Base-by-base conservation (phyloP, 441 rosid species). In the Adansonia grandidieri region DNA sequence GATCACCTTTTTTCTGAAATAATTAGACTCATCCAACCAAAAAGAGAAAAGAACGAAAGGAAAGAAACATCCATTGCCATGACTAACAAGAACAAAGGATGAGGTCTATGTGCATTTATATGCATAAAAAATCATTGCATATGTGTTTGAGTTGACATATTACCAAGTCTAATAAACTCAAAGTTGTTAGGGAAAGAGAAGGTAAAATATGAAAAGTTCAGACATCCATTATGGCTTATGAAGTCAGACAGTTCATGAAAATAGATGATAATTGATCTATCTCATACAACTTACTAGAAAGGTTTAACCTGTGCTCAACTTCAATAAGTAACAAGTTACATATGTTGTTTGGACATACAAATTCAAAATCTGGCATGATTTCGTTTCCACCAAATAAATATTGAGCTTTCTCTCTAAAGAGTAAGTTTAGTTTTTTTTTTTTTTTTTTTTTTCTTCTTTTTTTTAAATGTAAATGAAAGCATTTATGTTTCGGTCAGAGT, bases 141-240 rank as follows among this genome's bases (percentile, higher is more conserved):
- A 37, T 40, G 68, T 32, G 11, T 2, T 64, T 37, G 17, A 15
- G 20, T 14, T 37, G 20, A 64, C 68, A 62, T 28, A 67, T 67
- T 44, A 67, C 32, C 72, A 19, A 68, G n/a, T 50, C 60, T 50
- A 50, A 70, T 24, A 48, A 70, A 70, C 74, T 70, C 53, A 17
- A 50, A 70, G 74, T 24, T 70, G 9, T 20, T 47, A 11, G 1
- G 13, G 44, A 50, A 7, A 9, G 45, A 51, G 13, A 40, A 8
- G 24, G 13, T 24, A 65, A 65, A 65, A n/a, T 2, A 15, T 3
- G 70, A 40, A n/a, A 51, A 71, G 7, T 10, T 24, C 8, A 50
- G 60, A 48, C 20, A 50, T 11, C 58, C 44, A 50, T 69, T 48
- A 14, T 13, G 40, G 40, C 64, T 61, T 58, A 58, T 1, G 28